phyloP scores from a whole-genome alignment of 2,329 filamentous ascomycete species.

The Trichoderma atrobrunneum region DNA sequence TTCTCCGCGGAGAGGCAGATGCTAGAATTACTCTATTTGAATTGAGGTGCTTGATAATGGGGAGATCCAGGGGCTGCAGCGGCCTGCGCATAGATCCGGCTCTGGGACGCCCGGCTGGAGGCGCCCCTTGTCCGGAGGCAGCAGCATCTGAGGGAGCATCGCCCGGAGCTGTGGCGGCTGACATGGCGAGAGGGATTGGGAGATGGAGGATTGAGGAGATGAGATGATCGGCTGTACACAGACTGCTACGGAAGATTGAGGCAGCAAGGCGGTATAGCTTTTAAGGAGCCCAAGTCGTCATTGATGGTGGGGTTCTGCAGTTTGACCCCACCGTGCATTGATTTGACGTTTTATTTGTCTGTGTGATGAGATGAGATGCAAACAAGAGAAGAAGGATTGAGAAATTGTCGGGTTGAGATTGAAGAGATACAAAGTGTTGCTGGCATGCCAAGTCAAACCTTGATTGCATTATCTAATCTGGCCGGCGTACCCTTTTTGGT shows the following conservation, averaged over 20 bases:
- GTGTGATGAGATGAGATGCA: background rate
- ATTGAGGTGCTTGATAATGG: conserved; percentile 72
- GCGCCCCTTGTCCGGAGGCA: conserved; percentile 37
- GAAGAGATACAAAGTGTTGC: background rate
- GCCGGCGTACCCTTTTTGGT: background rate
- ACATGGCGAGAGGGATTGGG: conserved; percentile 25
- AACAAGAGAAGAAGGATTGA: background rate
- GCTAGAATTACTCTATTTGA: conserved; percentile 83
- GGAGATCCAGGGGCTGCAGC: conserved; percentile 71
- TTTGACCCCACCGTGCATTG: conserved; percentile 8
- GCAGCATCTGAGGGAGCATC: conserved; percentile 49
- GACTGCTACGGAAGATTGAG: background rate
- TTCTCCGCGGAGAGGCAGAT: conserved; percentile 81
- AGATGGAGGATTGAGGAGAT: background rate
- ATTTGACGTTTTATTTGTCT: background rate
- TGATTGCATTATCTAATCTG: background rate
- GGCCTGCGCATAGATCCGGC: conserved; percentile 43
- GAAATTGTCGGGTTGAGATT: no score
- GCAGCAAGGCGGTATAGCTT: conserved; percentile 13
- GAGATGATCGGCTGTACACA: background rate
- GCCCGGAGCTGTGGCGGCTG: conserved; percentile 28
- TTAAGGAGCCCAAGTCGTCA: conserved; percentile 15
- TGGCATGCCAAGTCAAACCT: background rate
- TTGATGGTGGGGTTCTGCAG: conserved; percentile 14
- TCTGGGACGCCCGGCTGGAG: conserved; percentile 26